These are phyloP conservation scores for Pseudozyma pruni DNA, from an alignment of 1,284 basidiomycete genomes.

Conservation along the genomic window DNA sequence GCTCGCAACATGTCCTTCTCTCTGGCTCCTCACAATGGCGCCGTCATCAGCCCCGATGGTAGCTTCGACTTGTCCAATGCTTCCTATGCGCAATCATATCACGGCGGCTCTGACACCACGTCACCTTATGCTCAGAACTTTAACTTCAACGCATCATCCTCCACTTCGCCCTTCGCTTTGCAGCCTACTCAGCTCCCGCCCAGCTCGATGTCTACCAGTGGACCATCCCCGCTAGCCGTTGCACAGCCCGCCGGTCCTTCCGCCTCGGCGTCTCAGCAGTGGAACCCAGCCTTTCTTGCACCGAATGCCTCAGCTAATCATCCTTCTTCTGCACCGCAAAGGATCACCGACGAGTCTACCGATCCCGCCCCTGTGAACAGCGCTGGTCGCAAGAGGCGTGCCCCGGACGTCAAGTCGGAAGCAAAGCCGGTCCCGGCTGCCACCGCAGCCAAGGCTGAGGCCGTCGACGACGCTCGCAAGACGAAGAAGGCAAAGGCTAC, in stretches of 20 bases:
- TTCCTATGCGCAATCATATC: constrained; percentile 23
- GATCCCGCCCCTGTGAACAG: constrained; percentile 2
- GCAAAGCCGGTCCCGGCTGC: constrained; percentile 16
- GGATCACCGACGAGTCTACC: background rate
- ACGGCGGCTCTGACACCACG: constrained; percentile 34
- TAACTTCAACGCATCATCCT: constrained; percentile 21
- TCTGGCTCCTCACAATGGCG: constrained; percentile 13
- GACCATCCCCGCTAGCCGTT: constrained; percentile 1
- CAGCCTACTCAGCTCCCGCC: constrained; percentile 22
- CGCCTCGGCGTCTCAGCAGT: constrained; percentile 10
- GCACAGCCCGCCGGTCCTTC: constrained; percentile 5
- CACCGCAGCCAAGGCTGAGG: constrained; percentile 7
- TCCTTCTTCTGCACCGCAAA: constrained; percentile 4
- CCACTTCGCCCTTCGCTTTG: constrained; percentile 31
- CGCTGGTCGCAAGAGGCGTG: constrained; percentile 14
- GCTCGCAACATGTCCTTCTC: constrained; percentile 39
- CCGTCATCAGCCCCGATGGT: constrained; percentile 23
- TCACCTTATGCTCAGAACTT: constrained; percentile 29
- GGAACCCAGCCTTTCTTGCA: constrained; percentile 35
- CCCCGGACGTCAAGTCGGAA: constrained; percentile 9
- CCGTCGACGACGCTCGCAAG: constrained; percentile 11
- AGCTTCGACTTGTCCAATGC: constrained; percentile 21
- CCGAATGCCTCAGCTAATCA: constrained; percentile 12
- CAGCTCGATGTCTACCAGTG: constrained; percentile 7
- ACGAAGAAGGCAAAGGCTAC: constrained; percentile 33